A percentile compares a stretch with the other conserved stretches of the same genome.
Evolutionary conservation across 495 filamentous ascomycete species (phyloP).

Genomic region (Aspergillus ellipticus): DNA sequence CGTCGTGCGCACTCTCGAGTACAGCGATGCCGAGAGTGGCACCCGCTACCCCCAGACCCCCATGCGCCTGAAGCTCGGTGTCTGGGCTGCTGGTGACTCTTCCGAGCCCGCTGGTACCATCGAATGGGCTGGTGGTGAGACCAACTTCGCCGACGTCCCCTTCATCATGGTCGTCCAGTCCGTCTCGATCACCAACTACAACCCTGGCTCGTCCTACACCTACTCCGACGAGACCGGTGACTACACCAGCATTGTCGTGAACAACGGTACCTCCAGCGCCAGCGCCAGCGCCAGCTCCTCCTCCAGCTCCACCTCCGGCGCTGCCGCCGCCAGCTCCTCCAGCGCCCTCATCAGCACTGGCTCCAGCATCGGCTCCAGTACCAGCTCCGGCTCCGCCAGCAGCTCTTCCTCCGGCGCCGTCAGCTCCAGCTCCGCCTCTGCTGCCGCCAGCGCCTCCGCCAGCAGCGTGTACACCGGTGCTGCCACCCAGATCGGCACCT

Average conservation of each 20-base stretch:
- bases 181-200: slow-evolving; percentile 35
- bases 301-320: slow-evolving; percentile 1
- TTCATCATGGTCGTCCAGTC: slow-evolving; percentile 66
- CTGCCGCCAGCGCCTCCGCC: slow-evolving; percentile 14
- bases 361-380: slow-evolving; percentile 12
- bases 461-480: slow-evolving; percentile 23
- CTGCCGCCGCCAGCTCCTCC: background rate
- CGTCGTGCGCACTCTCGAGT: slow-evolving; percentile 63
- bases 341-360: slow-evolving; percentile 7
- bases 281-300: slow-evolving; percentile 3
- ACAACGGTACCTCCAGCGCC: slow-evolving; percentile 10
- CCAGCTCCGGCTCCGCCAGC: slow-evolving; percentile 15
- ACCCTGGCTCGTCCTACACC: slow-evolving; percentile 33
- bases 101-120: slow-evolving; percentile 53
- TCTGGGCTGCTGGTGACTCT: slow-evolving; percentile 78
- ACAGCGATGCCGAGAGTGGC: slow-evolving; percentile 57
- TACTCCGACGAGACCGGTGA: slow-evolving; percentile 36
- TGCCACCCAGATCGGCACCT: slow-evolving; percentile 15
- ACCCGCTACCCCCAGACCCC: slow-evolving; percentile 87
- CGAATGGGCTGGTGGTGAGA: slow-evolving; percentile 72
- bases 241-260: slow-evolving; percentile 33
- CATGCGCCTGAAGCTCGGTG: slow-evolving; percentile 76
- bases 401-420: slow-evolving; percentile 18
- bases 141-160: slow-evolving; percentile 62
- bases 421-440: slow-evolving; percentile 16